Conservation (phyloP, 805 yeast species). For the Yarrowia yakushimensis region DNA sequence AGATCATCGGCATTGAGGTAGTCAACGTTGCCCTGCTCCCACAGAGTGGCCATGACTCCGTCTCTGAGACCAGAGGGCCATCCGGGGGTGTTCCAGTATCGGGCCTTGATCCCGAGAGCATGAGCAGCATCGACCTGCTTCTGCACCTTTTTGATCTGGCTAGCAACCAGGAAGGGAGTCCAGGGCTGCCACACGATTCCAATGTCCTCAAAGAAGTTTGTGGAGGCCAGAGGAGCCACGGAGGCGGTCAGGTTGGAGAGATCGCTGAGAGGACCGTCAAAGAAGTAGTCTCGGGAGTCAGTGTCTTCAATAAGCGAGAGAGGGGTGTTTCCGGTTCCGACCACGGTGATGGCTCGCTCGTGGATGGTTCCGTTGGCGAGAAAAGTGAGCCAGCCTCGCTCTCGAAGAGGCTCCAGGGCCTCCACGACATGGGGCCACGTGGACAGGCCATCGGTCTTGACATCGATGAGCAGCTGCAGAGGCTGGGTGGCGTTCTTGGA, state of each 20-base stretch:
- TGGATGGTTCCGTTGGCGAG: slow-evolving; percentile 40
- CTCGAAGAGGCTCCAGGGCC: slow-evolving; percentile 48
- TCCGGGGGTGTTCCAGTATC: slow-evolving; percentile 69
- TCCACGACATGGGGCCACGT: slow-evolving; percentile 48
- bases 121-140: slow-evolving; percentile 30
- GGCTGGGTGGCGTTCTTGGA: slow-evolving; percentile 33
- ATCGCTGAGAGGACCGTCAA: slow-evolving; percentile 50
- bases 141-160: slow-evolving; percentile 12
- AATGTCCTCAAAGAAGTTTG: slow-evolving; percentile 34
- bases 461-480: slow-evolving; percentile 59
- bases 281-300: slow-evolving; percentile 42
- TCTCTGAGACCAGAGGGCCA: slow-evolving; percentile 56
- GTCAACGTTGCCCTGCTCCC: slow-evolving; percentile 48
- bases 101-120: slow-evolving; percentile 47
- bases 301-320: slow-evolving; percentile 37
- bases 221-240: slow-evolving; percentile 41
- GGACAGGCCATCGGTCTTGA: slow-evolving; percentile 46
- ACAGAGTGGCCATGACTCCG: slow-evolving; percentile 49
- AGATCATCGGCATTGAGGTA: slow-evolving; percentile 63
- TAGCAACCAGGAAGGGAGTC: slow-evolving; percentile 24
- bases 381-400: slow-evolving; percentile 48
- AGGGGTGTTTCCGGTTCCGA: slow-evolving; percentile 67
- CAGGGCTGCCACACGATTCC: slow-evolving; percentile 35
- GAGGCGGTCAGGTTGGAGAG: slow-evolving; percentile 31
- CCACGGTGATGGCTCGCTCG: slow-evolving; percentile 57